These are phyloP conservation scores for Kwoniella sp. DNA, from an alignment of 768 basidiomycete genomes.

Conservation along the genomic window DNA sequence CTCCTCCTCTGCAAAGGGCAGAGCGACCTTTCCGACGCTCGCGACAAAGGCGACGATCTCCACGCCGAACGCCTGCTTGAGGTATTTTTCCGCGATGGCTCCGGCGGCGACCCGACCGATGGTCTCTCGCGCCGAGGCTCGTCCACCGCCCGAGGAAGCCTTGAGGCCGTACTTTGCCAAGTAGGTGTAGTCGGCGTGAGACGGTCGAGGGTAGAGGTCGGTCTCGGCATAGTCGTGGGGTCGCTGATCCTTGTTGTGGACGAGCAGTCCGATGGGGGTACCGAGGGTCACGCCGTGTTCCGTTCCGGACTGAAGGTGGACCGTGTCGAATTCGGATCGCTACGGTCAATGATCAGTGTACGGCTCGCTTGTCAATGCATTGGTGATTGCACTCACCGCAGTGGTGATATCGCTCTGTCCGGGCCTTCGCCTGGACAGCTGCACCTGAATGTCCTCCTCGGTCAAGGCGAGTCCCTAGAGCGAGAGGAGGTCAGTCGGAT, in stretches of 20 bases:
- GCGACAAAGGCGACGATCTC: slow-evolving; percentile 97
- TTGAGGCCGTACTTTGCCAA: slow-evolving; percentile 96
- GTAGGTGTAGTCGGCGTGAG: slow-evolving; percentile 97
- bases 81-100: slow-evolving; percentile 94
- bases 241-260: slow-evolving; percentile 95
- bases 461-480: slow-evolving; percentile 73
- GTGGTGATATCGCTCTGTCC: slow-evolving; percentile 97
- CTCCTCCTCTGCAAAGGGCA: slow-evolving; percentile 61
- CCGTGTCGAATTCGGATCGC: slow-evolving; percentile 93
- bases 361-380: neutral
- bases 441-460: slow-evolving; percentile 78
- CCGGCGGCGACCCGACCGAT: slow-evolving; percentile 99
- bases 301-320: slow-evolving; percentile 85
- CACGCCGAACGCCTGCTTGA: slow-evolving; percentile 77
- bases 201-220: slow-evolving; percentile 92
- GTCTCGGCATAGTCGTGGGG: slow-evolving; percentile 99
- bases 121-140: slow-evolving; percentile 92
- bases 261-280: slow-evolving; percentile 93
- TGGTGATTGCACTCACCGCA: slow-evolving; percentile 59
- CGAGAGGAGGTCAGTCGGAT: neutral
- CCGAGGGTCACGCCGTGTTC: slow-evolving; percentile 94
- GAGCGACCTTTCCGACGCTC: slow-evolving; percentile 85
- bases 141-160: slow-evolving; percentile 92
- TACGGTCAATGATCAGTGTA: slow-evolving; percentile 42
- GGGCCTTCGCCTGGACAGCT: slow-evolving; percentile 83